A percentile compares a stretch with the other conserved stretches of the same genome.
These are phyloP conservation scores for Kokia cookei DNA, from an alignment of 441 rosid genomes.

Conservation along the genomic window DNA sequence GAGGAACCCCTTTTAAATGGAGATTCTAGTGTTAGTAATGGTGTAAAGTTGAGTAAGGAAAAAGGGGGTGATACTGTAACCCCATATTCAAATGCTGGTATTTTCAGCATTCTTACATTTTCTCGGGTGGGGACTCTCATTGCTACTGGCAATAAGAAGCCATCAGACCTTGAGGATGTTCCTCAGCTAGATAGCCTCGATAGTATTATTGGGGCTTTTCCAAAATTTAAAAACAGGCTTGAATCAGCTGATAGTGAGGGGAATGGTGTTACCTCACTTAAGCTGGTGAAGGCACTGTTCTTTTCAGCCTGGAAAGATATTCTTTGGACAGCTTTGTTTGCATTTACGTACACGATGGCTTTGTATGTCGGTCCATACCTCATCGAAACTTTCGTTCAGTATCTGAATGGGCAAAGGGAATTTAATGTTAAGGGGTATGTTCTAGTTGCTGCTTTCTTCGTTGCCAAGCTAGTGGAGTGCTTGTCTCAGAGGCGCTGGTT, in stretches of 20 bases:
- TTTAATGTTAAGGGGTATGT: conserved; percentile 24
- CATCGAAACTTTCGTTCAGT: conserved; percentile 74
- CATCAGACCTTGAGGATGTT: conserved; percentile 73
- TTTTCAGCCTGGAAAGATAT: conserved; percentile 61
- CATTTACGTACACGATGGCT: conserved; percentile 36
- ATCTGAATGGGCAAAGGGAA: conserved; percentile 46
- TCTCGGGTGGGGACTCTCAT: conserved; percentile 71
- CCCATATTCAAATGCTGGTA: conserved; percentile 58
- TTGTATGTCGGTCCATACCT: conserved; percentile 78
- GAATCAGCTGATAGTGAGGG: conserved; percentile 32
- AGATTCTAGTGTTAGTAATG: conserved; percentile 24
- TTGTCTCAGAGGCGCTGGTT: conserved; percentile 41
- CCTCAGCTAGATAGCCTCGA: conserved; percentile 65
- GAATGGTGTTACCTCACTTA: conserved; percentile 36
- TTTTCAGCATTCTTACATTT: conserved; percentile 53
- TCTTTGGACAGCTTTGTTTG: conserved; percentile 41
- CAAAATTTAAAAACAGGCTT: conserved; percentile 38
- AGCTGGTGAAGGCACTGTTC: conserved; percentile 59
- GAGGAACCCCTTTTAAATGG: conserved; percentile 59
- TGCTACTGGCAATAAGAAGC: conserved; percentile 67
- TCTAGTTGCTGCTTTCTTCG: conserved; percentile 36
- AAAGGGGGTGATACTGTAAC: conserved; percentile 40
- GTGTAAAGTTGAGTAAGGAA: conserved; percentile 19
- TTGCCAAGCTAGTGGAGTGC: conserved; percentile 48
- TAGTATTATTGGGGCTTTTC: conserved; percentile 44